Conservation (phyloP, 257 asterid genomes). For the Verbena officinalis region DNA sequence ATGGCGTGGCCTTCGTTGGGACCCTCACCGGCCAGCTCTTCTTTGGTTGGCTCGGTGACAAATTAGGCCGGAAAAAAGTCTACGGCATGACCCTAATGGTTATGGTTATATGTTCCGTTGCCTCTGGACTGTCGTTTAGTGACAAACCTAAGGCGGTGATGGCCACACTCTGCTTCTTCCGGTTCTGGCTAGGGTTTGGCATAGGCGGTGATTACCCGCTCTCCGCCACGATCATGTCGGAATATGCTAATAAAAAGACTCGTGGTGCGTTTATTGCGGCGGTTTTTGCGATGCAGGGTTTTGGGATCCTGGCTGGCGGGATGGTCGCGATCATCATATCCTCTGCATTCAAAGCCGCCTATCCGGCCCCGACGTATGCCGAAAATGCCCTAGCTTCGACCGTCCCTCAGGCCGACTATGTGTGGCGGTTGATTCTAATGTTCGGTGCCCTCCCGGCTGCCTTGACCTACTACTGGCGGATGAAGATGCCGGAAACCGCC, state of each 20-base stretch:
- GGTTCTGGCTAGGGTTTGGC: constrained; percentile 65
- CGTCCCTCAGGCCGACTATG: constrained; percentile 39
- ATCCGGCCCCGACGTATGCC: constrained; percentile 36
- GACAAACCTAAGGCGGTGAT: constrained; percentile 39
- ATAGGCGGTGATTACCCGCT: constrained; percentile 62
- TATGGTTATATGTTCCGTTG: constrained; percentile 47
- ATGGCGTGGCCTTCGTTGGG: constrained; percentile 52
- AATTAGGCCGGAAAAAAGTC: constrained; percentile 46
- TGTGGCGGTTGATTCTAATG: constrained; percentile 50
- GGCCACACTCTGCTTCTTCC: constrained; percentile 55
- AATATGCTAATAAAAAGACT: constrained; percentile 54
- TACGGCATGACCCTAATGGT: constrained; percentile 52
- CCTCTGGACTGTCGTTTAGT: constrained; percentile 48
- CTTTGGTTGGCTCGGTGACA: constrained; percentile 57
- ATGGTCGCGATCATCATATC: constrained; percentile 42
- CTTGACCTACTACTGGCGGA: constrained; percentile 55
- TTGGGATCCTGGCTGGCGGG: constrained; percentile 54
- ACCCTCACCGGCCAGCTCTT: constrained; percentile 50
- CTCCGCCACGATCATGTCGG: constrained; percentile 62
- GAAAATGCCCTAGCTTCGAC: constrained; percentile 26
- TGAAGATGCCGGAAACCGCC: constrained; percentile 65
- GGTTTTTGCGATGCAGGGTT: constrained; percentile 60
- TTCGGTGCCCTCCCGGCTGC: constrained; percentile 58
- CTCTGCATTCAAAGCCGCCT: constrained; percentile 36
- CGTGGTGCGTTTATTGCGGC: constrained; percentile 61